Base-by-base conservation (phyloP, 225 moss, liverwort and hornwort genomes). In the Sphagnum contortum region DNA sequence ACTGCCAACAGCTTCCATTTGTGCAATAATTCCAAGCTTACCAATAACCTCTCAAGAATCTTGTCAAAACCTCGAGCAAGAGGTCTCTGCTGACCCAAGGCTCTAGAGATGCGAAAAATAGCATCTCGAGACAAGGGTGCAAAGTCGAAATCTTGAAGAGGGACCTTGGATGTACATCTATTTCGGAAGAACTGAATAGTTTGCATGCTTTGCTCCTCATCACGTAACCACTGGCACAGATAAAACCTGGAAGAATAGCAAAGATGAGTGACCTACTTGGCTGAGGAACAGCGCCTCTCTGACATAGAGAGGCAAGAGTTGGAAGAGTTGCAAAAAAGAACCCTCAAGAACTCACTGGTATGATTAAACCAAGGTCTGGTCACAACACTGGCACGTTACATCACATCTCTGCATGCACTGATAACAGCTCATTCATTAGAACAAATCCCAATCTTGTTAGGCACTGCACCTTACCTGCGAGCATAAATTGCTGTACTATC, bases 221-320 rank as follows among this genome's bases (percentile, higher is more conserved):
- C 96, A 57, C 96, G 85, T 59, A 88, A 84, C 96, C 96, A 98
- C 77, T 89, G 92, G 74, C 96, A 98, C 71, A 98, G 74, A 71
- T 90, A 93, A 60, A 98, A 98, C 73, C 96, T 90, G 88, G 57
- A 68, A 49, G 64, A 48, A 14, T 52, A 8, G 4, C 44, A 44
- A 47, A 5, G 46, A 63, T 63, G 9, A 56, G 9, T n/a, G 9
- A 56, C 9, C 9, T 9, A 56, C 9, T n/a, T 56, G 55, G 55
- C 9, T 9, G 55, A n/a, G 9, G n/a, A 9, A 56, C 55, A 9
- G 29, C 1, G 29, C 29, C 29, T 29, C 29, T 29, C 29, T 29
- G 29, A 29, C 1, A 29, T 29, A 29, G 29, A 29, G 29, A 29
- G 29, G 29, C 29, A 29, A 29, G 29, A 29, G 29, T 29, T 29